Percentiles rank a stretch among this genome's conserved stretches.
Evolutionary conservation across 2,329 filamentous ascomycete genomes (phyloP).

Genomic region (Bipolaris bicolor): DNA sequence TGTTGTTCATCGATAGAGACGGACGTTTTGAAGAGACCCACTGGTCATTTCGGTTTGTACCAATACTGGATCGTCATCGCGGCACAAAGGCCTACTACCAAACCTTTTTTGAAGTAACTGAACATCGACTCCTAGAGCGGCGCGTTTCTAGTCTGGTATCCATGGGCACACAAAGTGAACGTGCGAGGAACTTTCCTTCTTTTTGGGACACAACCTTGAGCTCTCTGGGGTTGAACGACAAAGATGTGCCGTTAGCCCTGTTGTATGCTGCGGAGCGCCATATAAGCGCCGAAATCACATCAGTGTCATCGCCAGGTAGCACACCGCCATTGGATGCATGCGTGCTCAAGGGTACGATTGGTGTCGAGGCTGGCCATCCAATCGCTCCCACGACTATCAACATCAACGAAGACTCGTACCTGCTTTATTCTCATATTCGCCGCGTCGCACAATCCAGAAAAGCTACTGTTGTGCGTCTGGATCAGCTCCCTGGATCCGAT

Average conservation of each 20-base stretch:
- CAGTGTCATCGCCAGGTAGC: constrained; percentile 26
- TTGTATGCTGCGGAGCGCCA: constrained; percentile 31
- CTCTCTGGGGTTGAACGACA: constrained; percentile 72
- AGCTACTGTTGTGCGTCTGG: constrained; percentile 36
- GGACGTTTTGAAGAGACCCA: constrained; percentile 76
- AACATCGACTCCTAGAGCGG: constrained; percentile 46
- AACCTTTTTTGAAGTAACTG: constrained; percentile 76
- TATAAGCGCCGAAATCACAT: constrained; percentile 18
- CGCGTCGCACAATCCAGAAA: constrained; percentile 35
- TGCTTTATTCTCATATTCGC: constrained; percentile 35
- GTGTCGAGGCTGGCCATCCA: constrained; percentile 29
- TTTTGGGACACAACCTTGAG: constrained; percentile 74
- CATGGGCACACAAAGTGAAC: constrained; percentile 72
- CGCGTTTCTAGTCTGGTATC: constrained; percentile 60
- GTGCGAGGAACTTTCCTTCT: constrained; percentile 68
- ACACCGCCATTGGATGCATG: constrained; percentile 20
- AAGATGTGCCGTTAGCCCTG: constrained; percentile 44
- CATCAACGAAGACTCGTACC: constrained; percentile 24
- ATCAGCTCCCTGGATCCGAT: constrained; percentile 37
- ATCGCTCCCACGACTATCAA: constrained; percentile 37
- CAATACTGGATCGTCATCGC: constrained; percentile 72
- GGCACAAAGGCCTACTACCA: constrained; percentile 76
- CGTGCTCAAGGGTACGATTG: constrained; percentile 35
- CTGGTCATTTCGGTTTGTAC: constrained; percentile 79
- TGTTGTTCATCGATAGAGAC: constrained; percentile 70